Conservation (phyloP, 2,329 filamentous ascomycete genomes). For the Penicillium concentricum region DNA sequence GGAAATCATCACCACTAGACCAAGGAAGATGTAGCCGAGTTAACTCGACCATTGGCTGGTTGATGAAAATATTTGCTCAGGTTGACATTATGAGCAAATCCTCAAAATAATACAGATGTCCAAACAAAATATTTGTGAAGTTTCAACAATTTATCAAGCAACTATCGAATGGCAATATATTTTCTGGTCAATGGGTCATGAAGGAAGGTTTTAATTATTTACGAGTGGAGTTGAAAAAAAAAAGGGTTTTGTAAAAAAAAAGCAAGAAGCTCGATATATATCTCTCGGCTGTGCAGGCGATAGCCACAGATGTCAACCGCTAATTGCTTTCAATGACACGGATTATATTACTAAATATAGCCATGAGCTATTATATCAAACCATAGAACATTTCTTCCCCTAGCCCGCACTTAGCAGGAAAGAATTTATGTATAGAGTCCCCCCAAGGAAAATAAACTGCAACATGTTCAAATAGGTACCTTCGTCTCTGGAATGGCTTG, state of each 20-base stretch:
- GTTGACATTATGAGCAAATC: background rate
- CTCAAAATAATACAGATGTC: no score
- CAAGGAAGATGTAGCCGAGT: constrained; percentile 30
- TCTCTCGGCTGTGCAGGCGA: background rate
- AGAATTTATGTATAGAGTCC: background rate
- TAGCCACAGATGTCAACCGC: no score
- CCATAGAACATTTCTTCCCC: no score
- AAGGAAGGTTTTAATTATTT: background rate
- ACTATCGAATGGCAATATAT: accelerated
- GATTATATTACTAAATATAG: no score
- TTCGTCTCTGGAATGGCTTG: background rate
- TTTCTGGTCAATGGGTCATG: background rate
- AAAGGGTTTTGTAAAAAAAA: no score
- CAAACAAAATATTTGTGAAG: background rate
- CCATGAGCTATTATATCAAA: no score
- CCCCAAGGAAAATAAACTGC: background rate
- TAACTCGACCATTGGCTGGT: constrained; percentile 28
- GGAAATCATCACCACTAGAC: constrained; percentile 45
- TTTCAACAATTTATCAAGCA: background rate
- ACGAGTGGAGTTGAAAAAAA: background rate
- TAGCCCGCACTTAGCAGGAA: no score
- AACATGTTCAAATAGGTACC: background rate
- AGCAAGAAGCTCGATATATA: background rate
- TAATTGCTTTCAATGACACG: no score
- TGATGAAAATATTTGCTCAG: background rate